These are phyloP conservation scores for Castanopsis chinensis DNA, from an alignment of 306 rosid genomes.

Conservation along the genomic window DNA sequence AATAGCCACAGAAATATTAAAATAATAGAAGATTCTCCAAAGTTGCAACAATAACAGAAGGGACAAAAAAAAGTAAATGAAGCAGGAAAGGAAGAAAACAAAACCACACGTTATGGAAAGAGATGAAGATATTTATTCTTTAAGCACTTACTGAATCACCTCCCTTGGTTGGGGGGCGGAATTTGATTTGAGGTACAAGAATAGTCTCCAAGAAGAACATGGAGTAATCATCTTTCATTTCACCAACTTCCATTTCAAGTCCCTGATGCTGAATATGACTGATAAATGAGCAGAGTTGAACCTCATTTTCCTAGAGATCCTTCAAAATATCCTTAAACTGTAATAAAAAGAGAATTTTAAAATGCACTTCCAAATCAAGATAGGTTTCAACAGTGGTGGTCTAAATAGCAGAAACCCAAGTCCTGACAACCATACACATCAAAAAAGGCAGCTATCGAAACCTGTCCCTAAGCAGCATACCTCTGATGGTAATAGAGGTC, in stretches of 20 bases:
- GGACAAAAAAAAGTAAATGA: neutral
- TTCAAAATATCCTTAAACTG: constrained; percentile 60
- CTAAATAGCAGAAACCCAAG: neutral
- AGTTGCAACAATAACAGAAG: neutral
- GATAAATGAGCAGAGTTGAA: constrained; percentile 55
- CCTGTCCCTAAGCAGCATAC: constrained; percentile 38
- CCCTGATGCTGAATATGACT: constrained; percentile 74
- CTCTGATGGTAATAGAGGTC: constrained; percentile 69
- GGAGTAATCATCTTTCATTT: constrained; percentile 58
- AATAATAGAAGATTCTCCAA: neutral
- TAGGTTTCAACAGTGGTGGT: neutral
- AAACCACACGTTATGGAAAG: neutral
- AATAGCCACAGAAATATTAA: neutral
- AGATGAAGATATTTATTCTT: neutral
- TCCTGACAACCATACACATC: neutral
- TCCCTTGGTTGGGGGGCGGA: constrained; percentile 86
- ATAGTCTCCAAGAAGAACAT: constrained; percentile 84
- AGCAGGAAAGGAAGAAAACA: neutral
- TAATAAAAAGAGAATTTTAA: constrained; percentile 6
- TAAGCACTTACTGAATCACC: constrained; percentile 67
- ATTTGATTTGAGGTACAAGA: constrained; percentile 86
- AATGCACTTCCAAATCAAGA: neutral
- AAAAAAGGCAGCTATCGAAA: neutral
- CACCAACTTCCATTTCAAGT: constrained; percentile 61
- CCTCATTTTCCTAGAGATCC: constrained; percentile 73